These are phyloP conservation scores for Penicillium diatomitis DNA, from an alignment of 495 filamentous ascomycete species.

Conservation along the genomic window DNA sequence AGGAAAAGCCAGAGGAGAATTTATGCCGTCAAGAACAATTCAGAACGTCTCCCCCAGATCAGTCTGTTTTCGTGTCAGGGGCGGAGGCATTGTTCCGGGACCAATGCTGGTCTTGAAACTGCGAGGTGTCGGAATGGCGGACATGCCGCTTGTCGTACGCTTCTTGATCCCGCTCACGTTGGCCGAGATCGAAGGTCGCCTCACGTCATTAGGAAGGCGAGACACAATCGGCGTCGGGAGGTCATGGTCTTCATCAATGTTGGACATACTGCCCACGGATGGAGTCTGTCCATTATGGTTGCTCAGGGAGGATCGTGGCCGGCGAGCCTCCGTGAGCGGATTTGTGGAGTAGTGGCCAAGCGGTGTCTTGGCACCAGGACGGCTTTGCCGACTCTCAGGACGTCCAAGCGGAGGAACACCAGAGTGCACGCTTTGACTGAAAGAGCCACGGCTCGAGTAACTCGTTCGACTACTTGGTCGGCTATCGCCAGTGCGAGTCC, in stretches of 20 bases:
- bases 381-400: conserved; percentile 64
- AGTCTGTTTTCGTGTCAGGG: conserved; percentile 39
- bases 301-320: conserved; percentile 40
- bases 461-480: conserved; percentile 41
- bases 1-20: neutral
- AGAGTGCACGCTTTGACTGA: conserved; percentile 34
- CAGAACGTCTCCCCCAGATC: conserved; percentile 64
- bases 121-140: conserved; percentile 41
- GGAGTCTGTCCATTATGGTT: conserved; percentile 28
- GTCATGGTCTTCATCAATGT: conserved; percentile 37
- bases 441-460: conserved; percentile 34
- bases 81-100: conserved; percentile 45
- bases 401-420: conserved; percentile 19
- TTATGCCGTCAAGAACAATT: neutral
- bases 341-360: conserved; percentile 40
- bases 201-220: conserved; percentile 14
- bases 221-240: conserved; percentile 27
- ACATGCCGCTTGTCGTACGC: conserved; percentile 44
- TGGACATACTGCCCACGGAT: conserved; percentile 29
- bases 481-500: conserved; percentile 34
- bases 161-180: conserved; percentile 31
- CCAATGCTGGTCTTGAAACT: conserved; percentile 42
- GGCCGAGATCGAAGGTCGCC: conserved; percentile 29
- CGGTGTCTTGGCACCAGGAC: conserved; percentile 56
- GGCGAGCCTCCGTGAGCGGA: conserved; percentile 35